Evolutionary conservation across 306 rosid species (phyloP).

Genomic region (Pyrus pyrifolia): DNA sequence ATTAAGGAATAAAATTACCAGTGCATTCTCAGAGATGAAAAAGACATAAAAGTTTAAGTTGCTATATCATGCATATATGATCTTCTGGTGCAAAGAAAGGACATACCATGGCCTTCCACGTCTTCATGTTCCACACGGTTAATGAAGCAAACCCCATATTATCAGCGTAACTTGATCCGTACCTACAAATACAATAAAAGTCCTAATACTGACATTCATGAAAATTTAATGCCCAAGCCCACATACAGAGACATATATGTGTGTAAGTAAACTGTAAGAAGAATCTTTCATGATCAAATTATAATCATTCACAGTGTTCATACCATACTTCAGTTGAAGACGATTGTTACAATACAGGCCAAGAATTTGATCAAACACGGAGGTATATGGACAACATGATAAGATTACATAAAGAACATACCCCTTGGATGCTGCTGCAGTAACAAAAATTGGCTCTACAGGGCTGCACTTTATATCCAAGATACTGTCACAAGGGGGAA

Average conservation of each 20-base stretch:
- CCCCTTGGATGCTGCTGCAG: conserved; percentile 95
- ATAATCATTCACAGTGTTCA: background rate
- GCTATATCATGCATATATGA: background rate
- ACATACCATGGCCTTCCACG: conserved; percentile 90
- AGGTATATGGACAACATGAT: background rate
- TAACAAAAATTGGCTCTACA: conserved; percentile 85
- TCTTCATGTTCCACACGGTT: conserved; percentile 97
- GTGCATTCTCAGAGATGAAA: background rate
- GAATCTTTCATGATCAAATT: background rate
- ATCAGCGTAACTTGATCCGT: conserved; percentile 47
- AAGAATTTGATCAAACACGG: background rate
- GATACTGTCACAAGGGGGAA: conserved; percentile 47
- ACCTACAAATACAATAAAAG: conserved; percentile 37
- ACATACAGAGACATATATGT: background rate
- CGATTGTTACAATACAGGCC: background rate
- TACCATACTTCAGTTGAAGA: background rate
- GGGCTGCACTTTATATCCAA: conserved; percentile 98
- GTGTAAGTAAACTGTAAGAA: background rate
- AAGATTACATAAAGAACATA: conserved; percentile 22
- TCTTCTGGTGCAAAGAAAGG: conserved; percentile 25
- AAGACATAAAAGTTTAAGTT: background rate
- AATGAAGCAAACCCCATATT: conserved; percentile 78
- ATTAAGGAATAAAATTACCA: conserved; percentile 28
- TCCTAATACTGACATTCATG: conserved; percentile 13
- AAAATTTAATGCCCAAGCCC: conserved; percentile 3